These are phyloP conservation scores for Hypoxylon sp. DNA, from an alignment of 2,329 filamentous ascomycete species.

Conservation along the genomic window DNA sequence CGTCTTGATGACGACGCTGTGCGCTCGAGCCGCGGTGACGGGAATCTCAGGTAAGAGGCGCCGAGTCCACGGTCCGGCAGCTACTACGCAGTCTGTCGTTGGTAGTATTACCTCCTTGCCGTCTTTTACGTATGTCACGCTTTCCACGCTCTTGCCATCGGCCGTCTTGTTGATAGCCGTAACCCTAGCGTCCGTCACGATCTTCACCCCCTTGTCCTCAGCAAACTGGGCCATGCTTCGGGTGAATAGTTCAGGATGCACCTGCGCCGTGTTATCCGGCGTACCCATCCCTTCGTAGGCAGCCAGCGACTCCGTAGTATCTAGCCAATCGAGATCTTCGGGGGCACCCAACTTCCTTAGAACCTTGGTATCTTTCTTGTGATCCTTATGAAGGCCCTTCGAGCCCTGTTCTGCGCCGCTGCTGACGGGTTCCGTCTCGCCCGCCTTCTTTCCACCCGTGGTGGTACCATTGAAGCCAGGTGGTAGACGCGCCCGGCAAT, in stretches of 20 bases:
- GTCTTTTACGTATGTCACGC: slow-evolving; percentile 51
- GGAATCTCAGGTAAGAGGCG: slow-evolving; percentile 59
- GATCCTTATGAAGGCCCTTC: slow-evolving; percentile 51
- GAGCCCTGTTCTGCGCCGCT: slow-evolving; percentile 24
- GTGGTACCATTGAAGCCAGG: slow-evolving; percentile 33
- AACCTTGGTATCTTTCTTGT: slow-evolving; percentile 48
- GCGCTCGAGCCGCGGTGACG: slow-evolving; percentile 59
- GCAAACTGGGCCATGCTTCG: slow-evolving; percentile 78
- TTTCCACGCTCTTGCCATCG: slow-evolving; percentile 44
- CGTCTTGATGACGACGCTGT: slow-evolving; percentile 61
- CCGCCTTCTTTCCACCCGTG: neutral
- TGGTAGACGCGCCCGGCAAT: slow-evolving; percentile 51
- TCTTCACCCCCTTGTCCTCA: slow-evolving; percentile 69
- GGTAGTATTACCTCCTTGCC: slow-evolving; percentile 46
- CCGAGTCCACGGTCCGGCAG: slow-evolving; percentile 62
- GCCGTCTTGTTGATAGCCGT: slow-evolving; percentile 47
- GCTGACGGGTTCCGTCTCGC: slow-evolving; percentile 7
- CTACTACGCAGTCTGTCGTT: slow-evolving; percentile 53
- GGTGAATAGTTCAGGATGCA: slow-evolving; percentile 83
- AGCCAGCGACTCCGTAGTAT: slow-evolving; percentile 62
- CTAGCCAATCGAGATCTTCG: slow-evolving; percentile 78
- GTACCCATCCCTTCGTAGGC: slow-evolving; percentile 59
- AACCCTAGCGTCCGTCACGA: slow-evolving; percentile 56
- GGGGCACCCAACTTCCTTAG: slow-evolving; percentile 55
- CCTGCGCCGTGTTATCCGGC: slow-evolving; percentile 76